Evolutionary conservation across 257 asterid species (phyloP).

Genomic region (Asclepias syriaca): DNA sequence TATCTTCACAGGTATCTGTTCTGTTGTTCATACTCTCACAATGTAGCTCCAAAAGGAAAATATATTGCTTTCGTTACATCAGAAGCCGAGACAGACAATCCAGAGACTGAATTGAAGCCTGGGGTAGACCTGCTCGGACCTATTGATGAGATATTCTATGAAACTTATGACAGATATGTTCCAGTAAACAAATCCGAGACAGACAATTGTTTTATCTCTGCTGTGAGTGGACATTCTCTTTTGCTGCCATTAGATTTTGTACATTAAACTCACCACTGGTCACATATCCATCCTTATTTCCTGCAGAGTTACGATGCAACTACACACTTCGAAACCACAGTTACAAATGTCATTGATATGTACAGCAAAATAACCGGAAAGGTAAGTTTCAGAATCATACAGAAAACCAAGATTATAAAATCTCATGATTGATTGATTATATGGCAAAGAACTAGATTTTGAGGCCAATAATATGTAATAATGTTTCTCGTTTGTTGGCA

Average conservation of each 20-base stretch:
- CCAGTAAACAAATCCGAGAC: slow-evolving; percentile 49
- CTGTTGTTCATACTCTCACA: slow-evolving; percentile 93
- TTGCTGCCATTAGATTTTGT: background rate
- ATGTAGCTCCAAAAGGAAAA: slow-evolving; percentile 91
- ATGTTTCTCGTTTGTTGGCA: slow-evolving; percentile 2
- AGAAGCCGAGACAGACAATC: slow-evolving; percentile 88
- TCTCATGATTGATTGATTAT: background rate
- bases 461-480: background rate
- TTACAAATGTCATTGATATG: slow-evolving; percentile 63
- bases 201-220: slow-evolving; percentile 71
- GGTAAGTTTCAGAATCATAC: slow-evolving; percentile 28
- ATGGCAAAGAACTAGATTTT: background rate
- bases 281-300: slow-evolving; percentile 8
- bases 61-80: slow-evolving; percentile 78
- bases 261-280: background rate
- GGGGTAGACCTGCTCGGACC: slow-evolving; percentile 90
- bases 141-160: slow-evolving; percentile 86
- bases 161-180: slow-evolving; percentile 69
- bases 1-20: slow-evolving; percentile 67
- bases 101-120: slow-evolving; percentile 83
- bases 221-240: slow-evolving; percentile 32
- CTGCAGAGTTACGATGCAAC: slow-evolving; percentile 80
- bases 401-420: background rate
- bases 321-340: slow-evolving; percentile 89
- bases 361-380: slow-evolving; percentile 86